Base-by-base conservation (phyloP, 1,284 basidiomycete species). In the Naganishia albida region DNA sequence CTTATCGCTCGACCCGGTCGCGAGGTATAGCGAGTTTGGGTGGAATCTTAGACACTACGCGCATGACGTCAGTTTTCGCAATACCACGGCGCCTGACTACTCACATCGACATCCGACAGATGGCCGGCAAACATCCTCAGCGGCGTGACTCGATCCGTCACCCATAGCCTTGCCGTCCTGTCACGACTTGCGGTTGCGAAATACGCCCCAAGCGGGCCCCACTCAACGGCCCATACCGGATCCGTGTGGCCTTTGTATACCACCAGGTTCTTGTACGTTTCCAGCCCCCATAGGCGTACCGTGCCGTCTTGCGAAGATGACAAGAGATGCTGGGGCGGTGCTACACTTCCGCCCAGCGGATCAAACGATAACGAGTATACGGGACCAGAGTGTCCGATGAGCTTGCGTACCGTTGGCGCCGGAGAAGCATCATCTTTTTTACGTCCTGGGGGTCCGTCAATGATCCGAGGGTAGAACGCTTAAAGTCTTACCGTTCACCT, bases 201-300 rank as follows among this genome's bases (percentile, higher is more conserved):
- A 80, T 99, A 98, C n/a, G 95, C 87, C 6, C 96, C 95, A 81
- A 92, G 86, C 7, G 95, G 94, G 70, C 91, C 93, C 96, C 96
- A 99, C 76, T 97, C 88, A 10, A 96, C 92, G 72, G 98, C 94
- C 96, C 96, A 99, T 0, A 99, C 88, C 0, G 96, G 94, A 76
- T 96, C 94, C 2, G 72, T 74, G 74, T 99, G 96, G 0, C 96
- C 96, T 23, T 93, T 85, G 77, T 95, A 99, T 7, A 89, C 92
- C 4, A 94, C 93, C 8, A 99, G 81, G 71, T 96, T 96, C 25
- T 89, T 86, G 83, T 92, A 88, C 1, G 95, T 97, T 72, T 99
- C 93, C 77, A 98, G 82, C 13, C 92, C 95, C 96, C 96, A 99
- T 20, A 99, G 79, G 16, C 96, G 87, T 30, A 89, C 83, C 0